Evolutionary conservation across 805 yeast species (phyloP).

Genomic region (Clavispora phyllophila): DNA sequence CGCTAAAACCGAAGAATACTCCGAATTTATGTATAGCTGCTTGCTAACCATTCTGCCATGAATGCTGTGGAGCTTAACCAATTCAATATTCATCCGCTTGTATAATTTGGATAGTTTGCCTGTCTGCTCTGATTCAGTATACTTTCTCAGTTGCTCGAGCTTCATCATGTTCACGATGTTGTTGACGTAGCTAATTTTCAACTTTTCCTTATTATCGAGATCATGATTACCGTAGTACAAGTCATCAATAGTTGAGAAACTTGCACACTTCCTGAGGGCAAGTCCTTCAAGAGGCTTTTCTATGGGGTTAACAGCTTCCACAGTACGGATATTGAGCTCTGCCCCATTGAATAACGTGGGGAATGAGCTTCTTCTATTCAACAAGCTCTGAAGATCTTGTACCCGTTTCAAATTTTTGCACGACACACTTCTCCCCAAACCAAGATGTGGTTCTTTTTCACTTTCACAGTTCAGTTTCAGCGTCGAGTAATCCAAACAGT

Average conservation of each 20-base stretch:
- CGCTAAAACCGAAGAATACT: conserved; percentile 24
- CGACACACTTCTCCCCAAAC: not conserved
- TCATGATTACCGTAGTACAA: conserved; percentile 2
- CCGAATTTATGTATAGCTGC: conserved; percentile 23
- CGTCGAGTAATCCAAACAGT: not conserved
- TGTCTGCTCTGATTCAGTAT: conserved; percentile 3
- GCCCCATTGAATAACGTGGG: conserved; percentile 18
- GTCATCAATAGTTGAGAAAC: conserved; percentile 22
- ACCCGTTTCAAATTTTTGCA: not conserved
- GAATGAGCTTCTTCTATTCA: conserved; percentile 33
- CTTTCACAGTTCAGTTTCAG: not conserved
- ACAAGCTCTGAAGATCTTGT: conserved; percentile 6
- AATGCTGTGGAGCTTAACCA: conserved; percentile 23
- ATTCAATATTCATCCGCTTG: conserved; percentile 26
- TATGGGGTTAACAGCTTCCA: conserved; percentile 16
- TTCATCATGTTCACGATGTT: conserved; percentile 1
- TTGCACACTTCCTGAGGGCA: conserved; percentile 13
- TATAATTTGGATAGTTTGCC: conserved; percentile 15
- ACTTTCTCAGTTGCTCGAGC: conserved; percentile 2
- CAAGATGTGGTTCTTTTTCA: not conserved
- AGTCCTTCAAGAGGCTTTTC: not conserved
- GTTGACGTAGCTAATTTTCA: conserved; percentile 4
- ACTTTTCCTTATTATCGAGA: conserved; percentile 4
- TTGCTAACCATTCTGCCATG: conserved; percentile 24
- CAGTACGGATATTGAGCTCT: conserved; percentile 17